Evolutionary conservation across 345 rosid genomes (phyloP).

Genomic region (Citrus glauca): DNA sequence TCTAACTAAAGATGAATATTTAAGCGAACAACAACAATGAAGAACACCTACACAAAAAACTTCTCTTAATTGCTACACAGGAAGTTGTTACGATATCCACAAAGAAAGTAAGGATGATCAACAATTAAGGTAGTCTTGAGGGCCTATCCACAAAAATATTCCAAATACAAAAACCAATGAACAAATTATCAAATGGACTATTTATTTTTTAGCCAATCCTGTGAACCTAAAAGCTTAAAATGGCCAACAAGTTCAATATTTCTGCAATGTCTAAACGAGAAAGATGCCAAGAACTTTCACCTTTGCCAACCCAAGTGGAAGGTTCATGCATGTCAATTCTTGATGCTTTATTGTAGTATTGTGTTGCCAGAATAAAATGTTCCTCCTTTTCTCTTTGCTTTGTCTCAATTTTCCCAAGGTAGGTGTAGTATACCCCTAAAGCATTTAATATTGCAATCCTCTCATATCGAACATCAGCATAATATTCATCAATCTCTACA

Average conservation of each 20-base stretch:
- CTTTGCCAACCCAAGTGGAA: conserved; percentile 99
- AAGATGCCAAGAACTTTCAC: conserved; percentile 26
- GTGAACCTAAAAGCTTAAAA: not conserved
- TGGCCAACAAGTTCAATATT: not conserved
- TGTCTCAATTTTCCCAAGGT: conserved; percentile 89
- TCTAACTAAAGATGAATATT: not conserved
- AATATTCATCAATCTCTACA: conserved; percentile 92
- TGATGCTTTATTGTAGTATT: conserved; percentile 84
- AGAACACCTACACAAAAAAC: not conserved
- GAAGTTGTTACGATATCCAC: not conserved
- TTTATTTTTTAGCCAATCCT: not conserved
- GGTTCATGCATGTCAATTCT: conserved; percentile 98
- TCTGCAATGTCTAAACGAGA: not conserved
- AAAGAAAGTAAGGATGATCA: not conserved
- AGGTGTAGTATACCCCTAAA: conserved; percentile 86
- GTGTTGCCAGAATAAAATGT: conserved; percentile 79
- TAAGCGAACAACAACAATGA: not conserved
- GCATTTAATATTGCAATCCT: conserved; percentile 96
- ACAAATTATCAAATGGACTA: not conserved
- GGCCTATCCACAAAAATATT: conserved; percentile 4
- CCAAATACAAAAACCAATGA: not conserved
- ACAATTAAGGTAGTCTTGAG: not conserved
- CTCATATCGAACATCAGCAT: conserved; percentile 94
- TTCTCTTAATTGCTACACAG: not conserved
- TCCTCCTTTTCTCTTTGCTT: conserved; percentile 90